Conservation (phyloP, 2,329 filamentous ascomycete species). For the Davidsoniella virescens region DNA sequence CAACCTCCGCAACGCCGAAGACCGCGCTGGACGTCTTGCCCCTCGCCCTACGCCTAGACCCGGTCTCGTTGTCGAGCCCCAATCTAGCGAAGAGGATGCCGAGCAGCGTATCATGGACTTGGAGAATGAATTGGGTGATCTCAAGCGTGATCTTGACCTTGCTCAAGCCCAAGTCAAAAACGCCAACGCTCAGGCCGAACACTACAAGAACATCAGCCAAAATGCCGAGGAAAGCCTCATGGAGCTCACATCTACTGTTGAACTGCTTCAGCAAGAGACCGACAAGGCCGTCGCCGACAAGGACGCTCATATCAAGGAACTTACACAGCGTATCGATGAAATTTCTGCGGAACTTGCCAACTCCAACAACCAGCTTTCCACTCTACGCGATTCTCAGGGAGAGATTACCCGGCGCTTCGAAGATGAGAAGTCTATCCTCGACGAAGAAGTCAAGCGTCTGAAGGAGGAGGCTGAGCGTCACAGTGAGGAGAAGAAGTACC, state of each 20-base stretch:
- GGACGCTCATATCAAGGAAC: constrained; percentile 61
- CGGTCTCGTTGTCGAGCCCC: constrained; percentile 24
- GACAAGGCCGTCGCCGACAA: constrained; percentile 61
- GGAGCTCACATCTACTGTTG: constrained; percentile 61
- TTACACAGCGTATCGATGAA: constrained; percentile 71
- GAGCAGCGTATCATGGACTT: constrained; percentile 62
- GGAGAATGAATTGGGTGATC: constrained; percentile 64
- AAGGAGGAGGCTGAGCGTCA: constrained; percentile 74
- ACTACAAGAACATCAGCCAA: constrained; percentile 79
- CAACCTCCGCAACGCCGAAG: constrained; percentile 76
- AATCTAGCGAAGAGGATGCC: constrained; percentile 31
- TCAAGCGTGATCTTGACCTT: constrained; percentile 75
- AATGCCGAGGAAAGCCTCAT: constrained; percentile 74
- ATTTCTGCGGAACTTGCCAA: constrained; percentile 65
- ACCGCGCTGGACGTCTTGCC: constrained; percentile 66
- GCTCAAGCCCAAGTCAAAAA: constrained; percentile 66
- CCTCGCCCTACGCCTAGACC: constrained; percentile 55
- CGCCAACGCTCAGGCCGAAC: constrained; percentile 64
- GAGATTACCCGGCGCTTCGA: constrained; percentile 56
- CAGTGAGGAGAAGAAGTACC: constrained; percentile 61
- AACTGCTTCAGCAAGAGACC: constrained; percentile 77
- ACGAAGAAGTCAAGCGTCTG: constrained; percentile 63
- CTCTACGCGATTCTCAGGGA: constrained; percentile 62
- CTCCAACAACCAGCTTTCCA: constrained; percentile 68
- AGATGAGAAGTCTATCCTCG: constrained; percentile 65